Conservation (phyloP, 208 protist genomes). For the Acanthamoeba royreba region DNA sequence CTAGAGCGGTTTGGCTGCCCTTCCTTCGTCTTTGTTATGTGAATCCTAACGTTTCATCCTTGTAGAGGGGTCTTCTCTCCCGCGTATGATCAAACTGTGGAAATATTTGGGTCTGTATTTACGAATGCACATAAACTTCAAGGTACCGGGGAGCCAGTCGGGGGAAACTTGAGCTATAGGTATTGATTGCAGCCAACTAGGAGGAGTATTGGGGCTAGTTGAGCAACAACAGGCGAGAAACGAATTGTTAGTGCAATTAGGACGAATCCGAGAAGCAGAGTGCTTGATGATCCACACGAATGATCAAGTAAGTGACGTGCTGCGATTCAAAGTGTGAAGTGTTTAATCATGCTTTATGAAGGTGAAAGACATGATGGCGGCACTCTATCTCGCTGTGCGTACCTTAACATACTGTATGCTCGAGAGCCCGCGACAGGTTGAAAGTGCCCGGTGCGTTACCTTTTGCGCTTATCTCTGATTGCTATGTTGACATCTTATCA, state of each 20-base stretch:
- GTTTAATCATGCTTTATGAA: not conserved
- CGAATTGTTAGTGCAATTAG: not conserved
- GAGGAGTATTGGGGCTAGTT: not conserved
- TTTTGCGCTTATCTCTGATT: not conserved
- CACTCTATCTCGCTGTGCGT: not conserved
- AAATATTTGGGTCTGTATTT: not conserved
- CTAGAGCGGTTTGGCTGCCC: not conserved
- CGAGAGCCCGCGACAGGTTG: not conserved
- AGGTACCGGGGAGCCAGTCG: not conserved
- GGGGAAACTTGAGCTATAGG: not conserved
- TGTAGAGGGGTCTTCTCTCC: not conserved
- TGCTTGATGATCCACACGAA: not conserved
- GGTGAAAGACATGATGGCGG: not conserved
- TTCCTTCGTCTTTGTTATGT: not conserved
- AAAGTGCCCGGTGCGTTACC: not conserved
- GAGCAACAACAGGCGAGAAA: not conserved
- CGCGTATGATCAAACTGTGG: not conserved
- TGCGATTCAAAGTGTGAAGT: not conserved
- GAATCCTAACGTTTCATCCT: not conserved
- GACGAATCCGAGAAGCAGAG: not conserved
- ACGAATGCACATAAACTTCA: no score
- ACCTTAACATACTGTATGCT: not conserved
- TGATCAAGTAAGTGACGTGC: not conserved
- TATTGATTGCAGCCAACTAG: not conserved
- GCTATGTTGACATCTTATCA: not conserved